These are phyloP conservation scores for Nakazawaea ishiwadae DNA, from an alignment of 805 yeast species.

Conservation along the genomic window DNA sequence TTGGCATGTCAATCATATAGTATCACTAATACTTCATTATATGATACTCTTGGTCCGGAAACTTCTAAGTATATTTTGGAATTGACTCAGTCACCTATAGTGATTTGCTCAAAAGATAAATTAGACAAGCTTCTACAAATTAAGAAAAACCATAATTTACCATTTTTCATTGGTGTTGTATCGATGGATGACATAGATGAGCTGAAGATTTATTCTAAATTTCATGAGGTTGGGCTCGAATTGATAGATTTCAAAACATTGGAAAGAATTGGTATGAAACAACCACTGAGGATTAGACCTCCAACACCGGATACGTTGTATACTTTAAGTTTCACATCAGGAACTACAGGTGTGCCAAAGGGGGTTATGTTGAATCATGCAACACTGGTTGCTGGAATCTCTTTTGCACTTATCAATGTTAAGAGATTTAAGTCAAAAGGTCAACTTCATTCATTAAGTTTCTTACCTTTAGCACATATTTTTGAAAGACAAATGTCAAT, in stretches of 20 bases:
- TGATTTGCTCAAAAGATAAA: slow-evolving; percentile 50
- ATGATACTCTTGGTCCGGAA: slow-evolving; percentile 54
- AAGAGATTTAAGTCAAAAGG: slow-evolving; percentile 3
- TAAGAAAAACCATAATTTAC: slow-evolving; percentile 25
- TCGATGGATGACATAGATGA: slow-evolving; percentile 46
- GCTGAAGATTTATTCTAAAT: slow-evolving; percentile 20
- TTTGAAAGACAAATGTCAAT: slow-evolving; percentile 17
- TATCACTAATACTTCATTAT: slow-evolving; percentile 48
- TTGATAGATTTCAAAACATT: slow-evolving; percentile 20
- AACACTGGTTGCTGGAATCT: slow-evolving; percentile 38
- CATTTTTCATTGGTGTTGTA: slow-evolving; percentile 44
- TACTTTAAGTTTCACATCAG: slow-evolving; percentile 49
- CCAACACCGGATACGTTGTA: slow-evolving; percentile 27
- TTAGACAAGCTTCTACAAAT: slow-evolving; percentile 42
- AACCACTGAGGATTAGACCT: slow-evolving; percentile 41
- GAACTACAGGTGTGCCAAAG: slow-evolving; percentile 78
- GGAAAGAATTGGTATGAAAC: slow-evolving; percentile 35
- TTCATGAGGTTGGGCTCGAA: slow-evolving; percentile 14
- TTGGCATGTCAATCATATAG: slow-evolving; percentile 60
- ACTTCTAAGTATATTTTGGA: slow-evolving; percentile 61
- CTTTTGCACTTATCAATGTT: slow-evolving; percentile 17
- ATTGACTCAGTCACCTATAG: slow-evolving; percentile 55
- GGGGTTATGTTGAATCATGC: slow-evolving; percentile 65
- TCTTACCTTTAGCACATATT: slow-evolving; percentile 17
- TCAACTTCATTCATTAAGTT: slow-evolving; percentile 7